Evolutionary conservation across 1,284 basidiomycete species (phyloP).

Genomic region (Ustilago tritici): DNA sequence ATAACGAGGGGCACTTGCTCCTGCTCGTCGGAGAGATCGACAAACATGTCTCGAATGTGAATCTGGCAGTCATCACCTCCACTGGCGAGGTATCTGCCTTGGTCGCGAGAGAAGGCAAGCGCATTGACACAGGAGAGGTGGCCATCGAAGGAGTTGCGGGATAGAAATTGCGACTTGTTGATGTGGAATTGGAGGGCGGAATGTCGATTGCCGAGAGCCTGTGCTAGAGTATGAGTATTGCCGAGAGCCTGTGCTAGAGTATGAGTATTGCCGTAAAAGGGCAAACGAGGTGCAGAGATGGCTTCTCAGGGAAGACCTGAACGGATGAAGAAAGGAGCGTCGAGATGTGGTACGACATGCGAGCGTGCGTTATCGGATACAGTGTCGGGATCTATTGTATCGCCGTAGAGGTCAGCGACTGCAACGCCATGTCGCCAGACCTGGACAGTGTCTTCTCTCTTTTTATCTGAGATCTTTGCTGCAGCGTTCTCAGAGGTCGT

Average conservation of each 20-base stretch:
- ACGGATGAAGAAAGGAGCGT: constrained; percentile 5
- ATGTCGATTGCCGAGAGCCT: constrained; percentile 11
- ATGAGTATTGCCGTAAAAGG: constrained; percentile 3
- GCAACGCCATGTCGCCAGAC: constrained; percentile 16
- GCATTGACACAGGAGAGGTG: constrained; percentile 45
- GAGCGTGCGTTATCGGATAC: neutral
- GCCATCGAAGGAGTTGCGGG: neutral
- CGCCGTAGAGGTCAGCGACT: constrained; percentile 13
- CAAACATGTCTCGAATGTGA: constrained; percentile 39
- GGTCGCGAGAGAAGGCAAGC: constrained; percentile 34
- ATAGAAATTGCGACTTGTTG: constrained; percentile 9
- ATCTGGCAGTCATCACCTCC: constrained; percentile 39
- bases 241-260: constrained; percentile 10
- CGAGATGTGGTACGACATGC: neutral
- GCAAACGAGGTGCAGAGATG: constrained; percentile 4
- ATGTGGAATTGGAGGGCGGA: neutral
- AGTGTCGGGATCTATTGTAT: constrained; percentile 7
- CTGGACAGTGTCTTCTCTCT: neutral
- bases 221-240: constrained; percentile 3
- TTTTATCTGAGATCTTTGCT: neutral
- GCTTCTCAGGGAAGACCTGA: constrained; percentile 3
- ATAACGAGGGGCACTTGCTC: constrained; percentile 18
- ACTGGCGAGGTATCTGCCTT: constrained; percentile 41
- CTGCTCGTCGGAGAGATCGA: constrained; percentile 3
- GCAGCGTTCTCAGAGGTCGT: neutral